Conservation (phyloP, 2,329 filamentous ascomycete species). For the Polychaeton citri region DNA sequence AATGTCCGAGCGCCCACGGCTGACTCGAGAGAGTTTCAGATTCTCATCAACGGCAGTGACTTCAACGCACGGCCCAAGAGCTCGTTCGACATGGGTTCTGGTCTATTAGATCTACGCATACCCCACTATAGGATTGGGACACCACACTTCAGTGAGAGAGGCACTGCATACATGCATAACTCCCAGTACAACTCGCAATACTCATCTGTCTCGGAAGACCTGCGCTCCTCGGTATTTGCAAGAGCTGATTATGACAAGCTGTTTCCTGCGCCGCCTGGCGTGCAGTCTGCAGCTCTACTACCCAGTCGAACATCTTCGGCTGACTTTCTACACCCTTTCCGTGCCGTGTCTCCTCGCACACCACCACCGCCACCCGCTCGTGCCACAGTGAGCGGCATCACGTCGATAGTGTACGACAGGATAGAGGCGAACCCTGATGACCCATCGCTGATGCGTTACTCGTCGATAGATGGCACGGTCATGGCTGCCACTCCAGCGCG, state of each 20-base stretch:
- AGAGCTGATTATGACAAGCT: conserved; percentile 25
- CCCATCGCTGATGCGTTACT: conserved; percentile 68
- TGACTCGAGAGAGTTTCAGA: conserved; percentile 14
- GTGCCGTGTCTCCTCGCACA: background rate
- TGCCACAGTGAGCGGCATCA: conserved; percentile 6
- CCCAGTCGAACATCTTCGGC: background rate
- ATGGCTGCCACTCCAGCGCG: conserved; percentile 81
- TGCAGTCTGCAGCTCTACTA: background rate
- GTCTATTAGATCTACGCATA: conserved; percentile 35
- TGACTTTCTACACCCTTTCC: conserved; percentile 8
- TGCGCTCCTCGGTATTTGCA: conserved; percentile 49
- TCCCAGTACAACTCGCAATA: conserved; percentile 50
- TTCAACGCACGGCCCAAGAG: conserved; percentile 13
- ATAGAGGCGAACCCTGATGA: conserved; percentile 76
- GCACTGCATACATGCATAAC: conserved; percentile 63
- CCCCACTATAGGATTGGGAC: conserved; percentile 75
- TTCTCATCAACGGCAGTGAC: conserved; percentile 13
- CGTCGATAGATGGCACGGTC: conserved; percentile 56
- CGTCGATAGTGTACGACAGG: conserved; percentile 65
- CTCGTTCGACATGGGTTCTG: conserved; percentile 13
- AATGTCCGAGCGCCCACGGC: conserved; percentile 24
- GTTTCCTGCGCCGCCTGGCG: conserved; percentile 27
- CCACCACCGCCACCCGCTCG: conserved; percentile 5
- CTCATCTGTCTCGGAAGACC: conserved; percentile 53
- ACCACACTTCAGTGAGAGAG: conserved; percentile 63